These are phyloP conservation scores for Erysimum pusillum DNA, from an alignment of 441 rosid genomes.

Conservation along the genomic window DNA sequence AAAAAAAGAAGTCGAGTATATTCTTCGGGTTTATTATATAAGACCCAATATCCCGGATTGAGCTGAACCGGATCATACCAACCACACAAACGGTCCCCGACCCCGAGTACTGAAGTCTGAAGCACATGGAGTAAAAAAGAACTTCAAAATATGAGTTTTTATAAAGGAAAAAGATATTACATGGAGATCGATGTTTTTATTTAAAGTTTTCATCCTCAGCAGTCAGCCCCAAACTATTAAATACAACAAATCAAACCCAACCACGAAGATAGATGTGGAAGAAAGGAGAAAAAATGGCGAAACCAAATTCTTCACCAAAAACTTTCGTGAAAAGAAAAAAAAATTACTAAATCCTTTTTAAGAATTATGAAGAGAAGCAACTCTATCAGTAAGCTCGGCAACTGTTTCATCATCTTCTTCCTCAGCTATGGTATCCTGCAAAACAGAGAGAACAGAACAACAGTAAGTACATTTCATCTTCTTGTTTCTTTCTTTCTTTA, in stretches of 20 bases:
- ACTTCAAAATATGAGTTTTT: constrained; percentile 14
- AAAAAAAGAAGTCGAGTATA: too few relatives aligned
- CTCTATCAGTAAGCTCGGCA: constrained; percentile 60
- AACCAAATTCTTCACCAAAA: constrained; percentile 36
- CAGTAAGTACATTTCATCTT: constrained; percentile 17
- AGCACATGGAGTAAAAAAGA: not conserved
- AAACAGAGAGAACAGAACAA: constrained; percentile 30
- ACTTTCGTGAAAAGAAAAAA: constrained; percentile 13
- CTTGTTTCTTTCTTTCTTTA: not conserved
- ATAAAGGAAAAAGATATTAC: constrained; percentile 3
- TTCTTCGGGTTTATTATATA: not conserved
- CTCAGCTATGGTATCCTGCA: constrained; percentile 58
- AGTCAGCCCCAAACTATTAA: constrained; percentile 47
- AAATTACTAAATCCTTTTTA: not conserved
- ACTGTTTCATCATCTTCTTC: constrained; percentile 62
- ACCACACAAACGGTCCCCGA: constrained; percentile 13
- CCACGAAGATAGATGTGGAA: constrained; percentile 46
- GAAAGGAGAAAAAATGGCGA: constrained; percentile 34
- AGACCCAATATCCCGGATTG: not conserved
- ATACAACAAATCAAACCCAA: constrained; percentile 50
- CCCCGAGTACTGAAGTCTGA: not conserved
- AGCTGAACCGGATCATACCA: constrained; percentile 7
- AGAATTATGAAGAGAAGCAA: constrained; percentile 59
- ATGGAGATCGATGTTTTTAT: constrained; percentile 37
- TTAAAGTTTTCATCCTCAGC: constrained; percentile 38